These are phyloP conservation scores for Stentor coeruleus DNA, from an alignment of 73 alveolate species.

Conservation along the genomic window DNA sequence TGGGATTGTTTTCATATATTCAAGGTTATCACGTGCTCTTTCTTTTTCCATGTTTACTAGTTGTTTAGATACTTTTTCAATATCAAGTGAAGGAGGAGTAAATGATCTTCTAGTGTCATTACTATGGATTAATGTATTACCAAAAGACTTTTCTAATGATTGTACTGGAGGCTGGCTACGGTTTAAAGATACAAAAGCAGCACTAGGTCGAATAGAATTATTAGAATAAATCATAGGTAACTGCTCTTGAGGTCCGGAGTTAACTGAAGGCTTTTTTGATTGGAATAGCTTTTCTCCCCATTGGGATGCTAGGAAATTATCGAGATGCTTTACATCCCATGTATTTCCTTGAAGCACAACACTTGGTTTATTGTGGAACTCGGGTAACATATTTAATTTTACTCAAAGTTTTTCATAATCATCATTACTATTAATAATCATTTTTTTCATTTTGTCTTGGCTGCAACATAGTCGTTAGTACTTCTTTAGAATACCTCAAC, in stretches of 20 bases:
- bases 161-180: background rate
- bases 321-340: conserved; percentile 1
- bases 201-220: background rate
- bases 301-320: background rate
- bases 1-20: background rate
- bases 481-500: background rate
- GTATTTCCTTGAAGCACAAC: background rate
- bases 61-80: background rate
- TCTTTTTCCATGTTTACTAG: background rate
- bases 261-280: background rate
- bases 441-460: no score
- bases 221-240: background rate
- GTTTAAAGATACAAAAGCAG: background rate
- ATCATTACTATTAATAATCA: no score
- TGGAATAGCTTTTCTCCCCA: background rate
- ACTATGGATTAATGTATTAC: background rate
- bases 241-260: background rate
- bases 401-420: no score
- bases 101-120: background rate
- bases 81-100: background rate
- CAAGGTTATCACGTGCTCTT: background rate
- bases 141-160: background rate
- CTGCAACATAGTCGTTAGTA: background rate
- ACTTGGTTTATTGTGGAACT: conserved; percentile 1
- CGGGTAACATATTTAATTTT: no score